phyloP scores from a whole-genome alignment of 805 yeast species.

The Saccharomycopsis malanga region DNA sequence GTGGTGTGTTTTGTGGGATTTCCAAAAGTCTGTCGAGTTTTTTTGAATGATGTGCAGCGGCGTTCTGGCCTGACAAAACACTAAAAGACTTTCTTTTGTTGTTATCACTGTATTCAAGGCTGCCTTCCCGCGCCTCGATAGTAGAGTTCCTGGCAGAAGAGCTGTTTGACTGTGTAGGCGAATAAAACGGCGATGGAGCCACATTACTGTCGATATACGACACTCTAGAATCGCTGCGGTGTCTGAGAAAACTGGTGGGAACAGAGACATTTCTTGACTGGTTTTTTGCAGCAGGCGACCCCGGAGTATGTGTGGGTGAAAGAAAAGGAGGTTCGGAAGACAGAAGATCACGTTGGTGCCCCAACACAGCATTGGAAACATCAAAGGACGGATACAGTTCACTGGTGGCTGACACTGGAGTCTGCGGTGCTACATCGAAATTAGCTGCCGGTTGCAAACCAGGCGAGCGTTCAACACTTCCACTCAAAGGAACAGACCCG shows the following conservation, averaged over 20 bases:
- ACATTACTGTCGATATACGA: constrained; percentile 17
- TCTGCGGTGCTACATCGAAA: background rate
- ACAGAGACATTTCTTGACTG: constrained; percentile 8
- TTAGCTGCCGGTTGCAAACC: background rate
- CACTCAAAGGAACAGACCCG: background rate
- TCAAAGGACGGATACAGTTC: background rate
- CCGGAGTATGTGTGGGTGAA: background rate
- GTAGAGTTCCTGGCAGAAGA: constrained; percentile 3
- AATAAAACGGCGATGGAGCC: constrained; percentile 1
- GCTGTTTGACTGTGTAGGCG: background rate
- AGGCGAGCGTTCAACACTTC: background rate
- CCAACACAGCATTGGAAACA: background rate
- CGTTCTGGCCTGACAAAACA: background rate
- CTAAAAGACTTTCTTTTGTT: constrained; percentile 13
- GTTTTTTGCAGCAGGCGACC: background rate
- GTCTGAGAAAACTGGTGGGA: constrained; percentile 17
- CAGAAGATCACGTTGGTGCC: no score
- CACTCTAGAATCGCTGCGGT: constrained; percentile 13
- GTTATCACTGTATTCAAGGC: background rate
- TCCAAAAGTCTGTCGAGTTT: constrained; percentile 15
- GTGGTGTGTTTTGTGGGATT: constrained; percentile 33
- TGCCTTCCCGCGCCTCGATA: background rate
- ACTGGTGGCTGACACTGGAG: background rate
- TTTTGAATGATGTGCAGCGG: background rate
- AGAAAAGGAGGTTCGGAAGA: background rate